Evolutionary conservation across 495 filamentous ascomycete species (phyloP).

Genomic region (Penicillium silybi): DNA sequence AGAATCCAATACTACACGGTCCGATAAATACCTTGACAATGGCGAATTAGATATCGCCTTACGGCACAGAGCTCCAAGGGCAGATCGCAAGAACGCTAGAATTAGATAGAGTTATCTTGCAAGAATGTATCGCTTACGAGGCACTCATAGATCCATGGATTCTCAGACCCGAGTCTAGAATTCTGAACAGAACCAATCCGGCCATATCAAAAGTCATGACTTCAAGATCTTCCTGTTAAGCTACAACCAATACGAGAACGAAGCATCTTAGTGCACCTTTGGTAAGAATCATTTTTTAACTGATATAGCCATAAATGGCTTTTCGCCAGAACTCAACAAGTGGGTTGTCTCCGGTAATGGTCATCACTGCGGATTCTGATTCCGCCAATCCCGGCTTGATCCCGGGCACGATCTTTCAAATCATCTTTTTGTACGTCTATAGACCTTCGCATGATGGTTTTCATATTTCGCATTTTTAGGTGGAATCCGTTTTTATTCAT

Average conservation of each 20-base stretch:
- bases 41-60: too few relatives aligned
- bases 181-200: background rate
- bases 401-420: constrained; percentile 32
- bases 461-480: background rate
- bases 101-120: background rate
- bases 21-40: background rate
- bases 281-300: too few relatives aligned
- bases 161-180: background rate
- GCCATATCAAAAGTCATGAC: background rate
- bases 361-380: constrained; percentile 38
- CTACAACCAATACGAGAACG: background rate
- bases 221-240: background rate
- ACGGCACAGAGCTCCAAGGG: background rate
- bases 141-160: background rate
- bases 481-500: background rate
- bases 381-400: constrained; percentile 37
- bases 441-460: too few relatives aligned
- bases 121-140: background rate
- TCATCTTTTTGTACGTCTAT: background rate
- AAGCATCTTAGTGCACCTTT: background rate
- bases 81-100: background rate
- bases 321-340: background rate
- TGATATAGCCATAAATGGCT: background rate
- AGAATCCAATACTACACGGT: too few relatives aligned
- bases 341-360: constrained; percentile 15